phyloP scores from a whole-genome alignment of 495 filamentous ascomycete species.

The Corynascus novoguineensis region DNA sequence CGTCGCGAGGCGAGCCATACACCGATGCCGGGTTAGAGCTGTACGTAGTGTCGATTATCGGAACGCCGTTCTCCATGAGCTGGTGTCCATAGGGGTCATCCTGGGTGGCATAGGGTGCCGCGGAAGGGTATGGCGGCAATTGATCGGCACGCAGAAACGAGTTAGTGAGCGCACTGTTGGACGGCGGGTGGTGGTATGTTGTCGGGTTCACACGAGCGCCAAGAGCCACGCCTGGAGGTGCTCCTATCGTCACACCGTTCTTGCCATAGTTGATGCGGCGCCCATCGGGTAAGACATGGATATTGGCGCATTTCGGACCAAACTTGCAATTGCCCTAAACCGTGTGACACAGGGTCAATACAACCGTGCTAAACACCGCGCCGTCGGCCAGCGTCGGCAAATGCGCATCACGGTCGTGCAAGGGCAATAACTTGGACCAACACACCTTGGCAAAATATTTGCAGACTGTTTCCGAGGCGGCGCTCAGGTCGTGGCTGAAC shows the following conservation, averaged over 20 bases:
- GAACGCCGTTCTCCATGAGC: constrained; percentile 51
- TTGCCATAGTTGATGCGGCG: constrained; percentile 74
- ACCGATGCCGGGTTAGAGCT: constrained; percentile 69
- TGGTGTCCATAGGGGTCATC: constrained; percentile 43
- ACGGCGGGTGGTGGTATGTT: constrained; percentile 43
- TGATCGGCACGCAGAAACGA: constrained; percentile 67
- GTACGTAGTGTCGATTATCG: constrained; percentile 75
- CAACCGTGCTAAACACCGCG: constrained; percentile 4
- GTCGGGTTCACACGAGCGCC: constrained; percentile 66
- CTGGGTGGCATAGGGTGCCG: constrained; percentile 36
- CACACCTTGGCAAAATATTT: constrained; percentile 97
- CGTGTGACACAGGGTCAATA: constrained; percentile 34
- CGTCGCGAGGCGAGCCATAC: constrained; percentile 85
- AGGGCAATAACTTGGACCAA: neutral
- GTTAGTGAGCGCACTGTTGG: constrained; percentile 73
- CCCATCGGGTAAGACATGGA: constrained; percentile 91
- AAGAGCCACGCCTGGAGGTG: constrained; percentile 49
- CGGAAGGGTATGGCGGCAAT: constrained; percentile 33
- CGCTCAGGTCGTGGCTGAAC: constrained; percentile 85
- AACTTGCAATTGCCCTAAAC: constrained; percentile 96
- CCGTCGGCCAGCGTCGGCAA: constrained; percentile 10
- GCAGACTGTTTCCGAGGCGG: constrained; percentile 77
- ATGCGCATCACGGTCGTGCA: neutral
- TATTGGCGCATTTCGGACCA: constrained; percentile 91
- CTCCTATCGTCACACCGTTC: constrained; percentile 48